Base-by-base conservation (phyloP, 805 yeast genomes). In the Ogataea kodamae region DNA sequence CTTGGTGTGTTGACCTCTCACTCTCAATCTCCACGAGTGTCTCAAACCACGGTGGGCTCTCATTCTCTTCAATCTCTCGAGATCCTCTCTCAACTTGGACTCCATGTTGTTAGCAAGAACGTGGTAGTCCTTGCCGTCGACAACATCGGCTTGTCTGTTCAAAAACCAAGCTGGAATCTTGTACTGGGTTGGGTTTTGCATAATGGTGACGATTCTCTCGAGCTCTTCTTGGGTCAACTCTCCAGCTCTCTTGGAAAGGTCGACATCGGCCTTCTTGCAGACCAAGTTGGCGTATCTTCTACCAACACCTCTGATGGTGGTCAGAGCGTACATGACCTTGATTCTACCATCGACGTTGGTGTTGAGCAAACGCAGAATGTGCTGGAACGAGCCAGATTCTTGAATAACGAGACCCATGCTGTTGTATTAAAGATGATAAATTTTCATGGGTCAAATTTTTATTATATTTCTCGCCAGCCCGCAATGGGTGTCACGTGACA, bases 281-380 rank as follows among this genome's bases (percentile, higher is more conserved):
- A 92, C 96, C 77, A 92, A 79, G 89, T 94, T 92, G 74, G 98
- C 79, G 85, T 90, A 94, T 79, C 99, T 92, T 76, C 97, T 94
- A 79, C 98, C 98, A 65, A 92, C 97, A 89, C 99, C 99, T 79
- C 96, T 86, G 71, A 92, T 94, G 76, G 89, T 84, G 81, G 98
- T 89, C 77, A 92, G 79, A 71, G 99, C 99, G 86, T 89, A 94
- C 92, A 92, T 94, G 74, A 92, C 81, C 83, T 92, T 92, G 81
- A 90, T 90, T 88, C 95, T 89, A 84, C 99, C 99, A 75, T 92
- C 99, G 71, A 92, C 97, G 89, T 92, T 92, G 77, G 99, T 92
- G 88, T 94, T 92, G 76, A 92, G 87, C 79, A 92, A 86, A 90
- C 97, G 98, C 78, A 92, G 85, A 78, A 92, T 92, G 94, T 92